Conservation (phyloP, 2,329 filamentous ascomycete species). For the Trichoderma semiorbis region DNA sequence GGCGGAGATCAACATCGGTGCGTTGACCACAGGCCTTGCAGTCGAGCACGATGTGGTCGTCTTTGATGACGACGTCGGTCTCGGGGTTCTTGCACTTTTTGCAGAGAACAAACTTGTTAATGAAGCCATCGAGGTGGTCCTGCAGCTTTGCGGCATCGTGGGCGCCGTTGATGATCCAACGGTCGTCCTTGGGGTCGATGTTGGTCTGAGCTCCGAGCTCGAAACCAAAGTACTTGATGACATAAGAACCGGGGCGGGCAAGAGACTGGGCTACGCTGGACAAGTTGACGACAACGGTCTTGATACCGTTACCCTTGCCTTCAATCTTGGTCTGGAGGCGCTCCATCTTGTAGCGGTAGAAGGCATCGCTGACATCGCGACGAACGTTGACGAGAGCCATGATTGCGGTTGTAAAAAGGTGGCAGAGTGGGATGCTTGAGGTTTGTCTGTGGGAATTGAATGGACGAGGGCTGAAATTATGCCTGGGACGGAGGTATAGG, state of each 20-base stretch:
- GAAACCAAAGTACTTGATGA: slow-evolving; percentile 99
- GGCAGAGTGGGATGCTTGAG: not conserved
- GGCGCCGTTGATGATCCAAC: slow-evolving; percentile 99
- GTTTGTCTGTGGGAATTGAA: not conserved
- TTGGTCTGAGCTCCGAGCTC: slow-evolving; percentile 98
- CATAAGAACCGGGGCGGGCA: slow-evolving; percentile 84
- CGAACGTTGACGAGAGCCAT: slow-evolving; percentile 99
- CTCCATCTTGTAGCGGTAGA: slow-evolving; percentile 99
- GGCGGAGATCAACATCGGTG: slow-evolving; percentile 82
- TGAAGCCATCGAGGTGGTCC: slow-evolving; percentile 97
- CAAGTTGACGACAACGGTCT: slow-evolving; percentile 95
- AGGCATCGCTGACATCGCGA: slow-evolving; percentile 95
- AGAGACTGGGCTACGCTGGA: slow-evolving; percentile 90
- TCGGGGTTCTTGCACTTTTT: slow-evolving; percentile 99
- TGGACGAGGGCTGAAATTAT: not conserved
- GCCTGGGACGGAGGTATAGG: slow-evolving; percentile 25
- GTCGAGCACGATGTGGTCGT: slow-evolving; percentile 85
- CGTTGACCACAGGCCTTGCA: slow-evolving; percentile 98
- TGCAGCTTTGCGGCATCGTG: slow-evolving; percentile 94
- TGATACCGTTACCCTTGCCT: slow-evolving; percentile 99
- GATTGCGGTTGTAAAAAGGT: slow-evolving; percentile 48
- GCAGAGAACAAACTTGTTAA: slow-evolving; percentile 97
- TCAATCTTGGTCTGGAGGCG: slow-evolving; percentile 98
- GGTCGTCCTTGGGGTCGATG: slow-evolving; percentile 93
- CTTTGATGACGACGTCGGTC: slow-evolving; percentile 93